Evolutionary conservation across 192 early-diverging fungal species (phyloP), one percentile per base, ranked within the genome.

Genomic region (Fimicolochytrium jonesii): DNA sequence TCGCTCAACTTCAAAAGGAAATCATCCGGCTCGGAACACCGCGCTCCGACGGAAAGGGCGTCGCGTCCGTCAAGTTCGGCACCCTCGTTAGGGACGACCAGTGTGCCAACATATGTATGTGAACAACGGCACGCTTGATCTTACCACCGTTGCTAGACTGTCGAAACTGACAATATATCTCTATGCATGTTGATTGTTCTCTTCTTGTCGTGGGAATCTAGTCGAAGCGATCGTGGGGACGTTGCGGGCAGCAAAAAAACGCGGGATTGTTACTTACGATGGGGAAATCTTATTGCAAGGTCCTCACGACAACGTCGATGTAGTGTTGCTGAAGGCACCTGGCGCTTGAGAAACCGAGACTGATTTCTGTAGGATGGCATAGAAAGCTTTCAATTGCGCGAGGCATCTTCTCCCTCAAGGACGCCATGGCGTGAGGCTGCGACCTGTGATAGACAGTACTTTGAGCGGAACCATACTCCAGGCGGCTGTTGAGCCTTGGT

Each of bases 221-320:
- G 58, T 82, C 59, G 80, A 82, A 59, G 80, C 71, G 9, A 59
- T 82, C 23, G 68, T 79, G 9, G 77, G 77, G 3, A 82, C 80
- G 4, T 56, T 82, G 17, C 67, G 67, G 49, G 80, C 77, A 3
- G 80, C 80, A n/a, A 82, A 82, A 67, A 80, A 77, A 66, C 67
- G 71, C 50, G 76, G 76, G 59, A 45, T 80, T 23, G 59, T 77
- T 9, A n/a, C 37, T 11, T 74, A 70, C 42, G 67, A 74, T 26
- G 60, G 47, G 28, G 60, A 62, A 55, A 61, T 76, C 15, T 56
- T 76, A 13, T 57, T 76, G 15, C 66, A 73, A 43, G 70, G 70
- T 52, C 63, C 64, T 6, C 70, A 72, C 46, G 67, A 76, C 50
- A 51, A 72, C 36, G 74, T 72, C 10, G 74, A 71, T 31, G 57